Base-by-base conservation (phyloP, 306 rosid genomes). In the Canavalia gladiata region DNA sequence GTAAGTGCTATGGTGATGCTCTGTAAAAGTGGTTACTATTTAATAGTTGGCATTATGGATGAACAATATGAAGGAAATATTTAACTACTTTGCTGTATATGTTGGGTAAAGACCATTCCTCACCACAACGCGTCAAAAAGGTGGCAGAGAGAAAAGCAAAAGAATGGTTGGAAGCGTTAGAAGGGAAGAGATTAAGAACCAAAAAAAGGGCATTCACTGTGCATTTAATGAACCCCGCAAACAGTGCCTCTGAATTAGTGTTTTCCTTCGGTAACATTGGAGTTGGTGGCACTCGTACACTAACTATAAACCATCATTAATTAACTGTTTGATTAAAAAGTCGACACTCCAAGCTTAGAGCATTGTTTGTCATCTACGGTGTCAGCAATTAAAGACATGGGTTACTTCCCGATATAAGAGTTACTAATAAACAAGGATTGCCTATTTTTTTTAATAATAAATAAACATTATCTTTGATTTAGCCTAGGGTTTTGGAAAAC, bases 401-500 rank as follows among this genome's bases (percentile, higher is more conserved):
- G 58, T 82, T 68, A 35, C 54, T 82, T 82, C 78, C 84, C 86
- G 8, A 82, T 81, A 65, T 10, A 45, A 51, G 68, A 70, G 67
- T 46, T 54, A 18, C 25, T 18, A 18, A 18, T 18, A 18, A 18
- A 18, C 25, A 79, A 46, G 54, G 47, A 77, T 71, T 72, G 58
- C 52, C 64, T 62, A 35, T 46, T 13, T 58, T 70, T 72, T 76
- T 65, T 35, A 34, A 51, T 39, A 34, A 34, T 80, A 35, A 28
- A 30, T 55, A 8, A 35, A 8, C 10, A 64, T 46, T 58, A n/a
- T 85, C 65, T 62, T 65, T 47, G 78, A 73, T 68, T 82, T 79
- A 69, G 72, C 83, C 85, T 83, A 81, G 91, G 86, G 89, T 85
- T 89, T 81, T 72, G 87, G 58, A 84, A 81, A 86, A 80, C 88